Base-by-base conservation (phyloP, 257 asterid genomes). In the Thymus mandschuricus region DNA sequence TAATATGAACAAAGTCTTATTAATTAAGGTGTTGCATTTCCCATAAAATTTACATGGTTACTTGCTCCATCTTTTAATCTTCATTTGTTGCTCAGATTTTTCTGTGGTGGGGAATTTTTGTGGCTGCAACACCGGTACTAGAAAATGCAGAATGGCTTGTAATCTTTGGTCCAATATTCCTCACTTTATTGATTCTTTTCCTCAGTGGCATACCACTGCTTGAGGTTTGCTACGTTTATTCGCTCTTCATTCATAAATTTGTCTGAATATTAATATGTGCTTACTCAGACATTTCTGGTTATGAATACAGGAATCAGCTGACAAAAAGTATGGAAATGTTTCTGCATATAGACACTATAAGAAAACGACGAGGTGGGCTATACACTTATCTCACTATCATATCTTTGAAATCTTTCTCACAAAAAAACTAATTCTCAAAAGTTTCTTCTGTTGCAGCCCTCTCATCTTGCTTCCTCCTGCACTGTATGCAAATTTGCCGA, bases 21-120 rank as follows among this genome's bases (percentile, higher is more conserved):
- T 38, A 7, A 46, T 67, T 13, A 13, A n/a, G 6, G 6, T 1
- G 12, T 60, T 31, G 21, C 34, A 55, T 33, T 66, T 58, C 71
- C 59, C 27, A 66, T 11, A 46, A 64, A 50, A 55, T 57, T 43
- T 64, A 56, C 57, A 56, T 52, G 33, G 44, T 38, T 55, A 29
- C 49, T 45, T 13, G 44, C 21, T 21, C 21, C 21, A 21, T 21
- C 21, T 21, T 21, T 21, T 38, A 69, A 69, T 5, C 67, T 35
- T 61, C 58, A 10, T 49, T 49, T 74, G 27, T 74, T 50, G 13
- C 65, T 66, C 89, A 95, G 98, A 92, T 95, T 68, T 76, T 95
- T 41, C 96, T 95, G 45, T 95, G 99, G 97, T 92, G 98, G 98
- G 99, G 98, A 78, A 76, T 95, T 56, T 95, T 92, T 55, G 89